Conservation (phyloP, 768 basidiomycete genomes). For the Sistotremastrum suecicum region DNA sequence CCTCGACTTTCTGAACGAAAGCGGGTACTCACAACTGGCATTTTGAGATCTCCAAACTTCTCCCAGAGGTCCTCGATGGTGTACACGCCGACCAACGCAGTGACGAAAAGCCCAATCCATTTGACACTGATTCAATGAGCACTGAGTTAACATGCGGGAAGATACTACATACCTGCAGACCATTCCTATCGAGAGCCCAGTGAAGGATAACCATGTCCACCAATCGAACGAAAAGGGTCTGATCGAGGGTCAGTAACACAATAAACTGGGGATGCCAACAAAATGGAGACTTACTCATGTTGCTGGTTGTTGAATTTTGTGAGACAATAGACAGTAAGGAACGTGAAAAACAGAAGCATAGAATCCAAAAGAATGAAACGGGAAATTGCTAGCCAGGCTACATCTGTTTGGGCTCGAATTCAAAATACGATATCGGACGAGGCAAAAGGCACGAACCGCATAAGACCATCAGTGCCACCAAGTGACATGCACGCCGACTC, state of each 20-base stretch:
- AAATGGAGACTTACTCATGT: slow-evolving; percentile 50
- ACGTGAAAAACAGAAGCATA: slow-evolving; percentile 98
- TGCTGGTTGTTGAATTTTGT: slow-evolving; percentile 97
- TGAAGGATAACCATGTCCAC: slow-evolving; percentile 93
- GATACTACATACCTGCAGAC: slow-evolving; percentile 59
- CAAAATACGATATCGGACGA: neutral
- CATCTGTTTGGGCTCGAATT: slow-evolving; percentile 37
- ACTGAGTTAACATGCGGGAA: neutral
- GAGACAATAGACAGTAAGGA: slow-evolving; percentile 88
- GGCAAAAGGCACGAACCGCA: slow-evolving; percentile 41
- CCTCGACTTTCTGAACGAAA: no score
- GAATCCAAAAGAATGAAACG: slow-evolving; percentile 96
- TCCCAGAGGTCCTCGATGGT: slow-evolving; percentile 98
- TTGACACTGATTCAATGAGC: slow-evolving; percentile 54
- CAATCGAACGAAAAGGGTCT: slow-evolving; percentile 93
- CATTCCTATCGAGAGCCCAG: slow-evolving; percentile 88
- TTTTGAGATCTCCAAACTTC: slow-evolving; percentile 90
- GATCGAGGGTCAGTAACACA: slow-evolving; percentile 4
- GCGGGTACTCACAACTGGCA: slow-evolving; percentile 57
- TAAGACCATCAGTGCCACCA: slow-evolving; percentile 88
- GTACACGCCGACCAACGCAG: slow-evolving; percentile 87
- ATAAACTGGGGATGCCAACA: neutral
- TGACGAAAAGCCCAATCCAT: slow-evolving; percentile 92
- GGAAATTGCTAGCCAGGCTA: slow-evolving; percentile 93
- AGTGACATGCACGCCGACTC: slow-evolving; percentile 78